Conservation (phyloP, 2,329 filamentous ascomycete genomes). For the Mycocentrospora acerina region DNA sequence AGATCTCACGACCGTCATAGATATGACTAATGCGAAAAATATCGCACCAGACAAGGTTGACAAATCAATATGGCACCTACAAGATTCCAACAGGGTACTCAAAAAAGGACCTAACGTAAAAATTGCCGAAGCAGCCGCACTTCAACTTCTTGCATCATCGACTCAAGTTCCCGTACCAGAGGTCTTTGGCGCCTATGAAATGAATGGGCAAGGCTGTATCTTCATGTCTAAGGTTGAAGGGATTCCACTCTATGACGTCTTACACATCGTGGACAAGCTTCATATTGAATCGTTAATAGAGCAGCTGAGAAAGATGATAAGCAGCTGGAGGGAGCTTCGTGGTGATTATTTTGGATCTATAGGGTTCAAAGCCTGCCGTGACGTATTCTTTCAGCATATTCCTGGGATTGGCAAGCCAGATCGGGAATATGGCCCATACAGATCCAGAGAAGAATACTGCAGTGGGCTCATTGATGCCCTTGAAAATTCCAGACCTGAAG, state of each 20-base stretch:
- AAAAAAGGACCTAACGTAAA: slow-evolving; percentile 12
- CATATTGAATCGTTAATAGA: slow-evolving; percentile 4
- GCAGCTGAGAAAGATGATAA: slow-evolving; percentile 11
- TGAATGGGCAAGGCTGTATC: slow-evolving; percentile 12
- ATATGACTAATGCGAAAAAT: slow-evolving; percentile 10
- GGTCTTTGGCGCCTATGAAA: slow-evolving; percentile 17
- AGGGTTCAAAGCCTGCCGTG: slow-evolving; percentile 9
- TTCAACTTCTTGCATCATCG: slow-evolving; percentile 12
- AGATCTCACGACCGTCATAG: slow-evolving; percentile 8
- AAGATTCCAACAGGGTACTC: slow-evolving; percentile 11
- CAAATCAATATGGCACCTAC: slow-evolving; percentile 10
- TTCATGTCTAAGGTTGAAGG: slow-evolving; percentile 16
- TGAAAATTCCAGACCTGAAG: slow-evolving; percentile 11
- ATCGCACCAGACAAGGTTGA: slow-evolving; percentile 9
- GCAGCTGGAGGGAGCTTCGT: slow-evolving; percentile 4
- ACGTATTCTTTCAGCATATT: slow-evolving; percentile 16
- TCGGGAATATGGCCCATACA: slow-evolving; percentile 12
- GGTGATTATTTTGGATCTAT: slow-evolving; percentile 15
- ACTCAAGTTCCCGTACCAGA: slow-evolving; percentile 15
- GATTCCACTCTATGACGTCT: slow-evolving; percentile 6
- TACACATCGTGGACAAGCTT: slow-evolving; percentile 7
- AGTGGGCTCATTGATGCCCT: slow-evolving; percentile 14
- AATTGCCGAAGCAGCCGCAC: slow-evolving; percentile 13
- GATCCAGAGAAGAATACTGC: slow-evolving; percentile 11
- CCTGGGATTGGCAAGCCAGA: slow-evolving; percentile 3